Conservation (phyloP, 2,329 filamentous ascomycete genomes). For the Raffaelea arxii region DNA sequence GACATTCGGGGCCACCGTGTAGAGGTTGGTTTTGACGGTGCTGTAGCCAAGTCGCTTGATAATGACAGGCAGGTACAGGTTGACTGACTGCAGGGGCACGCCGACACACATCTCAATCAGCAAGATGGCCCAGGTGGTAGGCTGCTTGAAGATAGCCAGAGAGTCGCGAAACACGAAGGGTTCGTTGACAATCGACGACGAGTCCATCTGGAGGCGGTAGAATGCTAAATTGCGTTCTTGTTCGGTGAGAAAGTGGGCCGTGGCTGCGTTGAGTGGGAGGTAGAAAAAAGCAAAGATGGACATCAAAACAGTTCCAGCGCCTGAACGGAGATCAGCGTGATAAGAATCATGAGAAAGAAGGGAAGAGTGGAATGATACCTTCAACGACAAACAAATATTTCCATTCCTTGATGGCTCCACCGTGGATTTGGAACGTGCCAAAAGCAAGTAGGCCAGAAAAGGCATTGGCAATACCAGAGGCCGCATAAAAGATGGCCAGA, state of each 20-base stretch:
- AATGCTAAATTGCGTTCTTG: slow-evolving; percentile 60
- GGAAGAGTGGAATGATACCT: no score
- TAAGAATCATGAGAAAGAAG: no score
- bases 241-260: slow-evolving; percentile 50
- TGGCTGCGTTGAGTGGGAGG: slow-evolving; percentile 52
- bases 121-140: slow-evolving; percentile 16
- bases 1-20: neutral
- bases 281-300: slow-evolving; percentile 35
- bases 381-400: neutral
- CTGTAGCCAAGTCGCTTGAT: slow-evolving; percentile 30
- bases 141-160: neutral
- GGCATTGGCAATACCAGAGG: slow-evolving; percentile 27
- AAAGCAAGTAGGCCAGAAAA: slow-evolving; percentile 52
- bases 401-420: slow-evolving; percentile 18
- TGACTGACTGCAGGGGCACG: slow-evolving; percentile 22
- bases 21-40: neutral
- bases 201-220: slow-evolving; percentile 64
- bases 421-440: slow-evolving; percentile 22
- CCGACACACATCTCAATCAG: slow-evolving; percentile 47
- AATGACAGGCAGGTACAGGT: slow-evolving; percentile 37
- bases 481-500: slow-evolving; percentile 49
- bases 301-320: neutral
- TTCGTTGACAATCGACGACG: slow-evolving; percentile 51
- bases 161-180: slow-evolving; percentile 37
- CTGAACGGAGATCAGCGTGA: no score